Evolutionary conservation across 257 asterid species (phyloP), one percentile per base, ranked within the genome.

Genomic region (Rauvolfia tetraphylla): DNA sequence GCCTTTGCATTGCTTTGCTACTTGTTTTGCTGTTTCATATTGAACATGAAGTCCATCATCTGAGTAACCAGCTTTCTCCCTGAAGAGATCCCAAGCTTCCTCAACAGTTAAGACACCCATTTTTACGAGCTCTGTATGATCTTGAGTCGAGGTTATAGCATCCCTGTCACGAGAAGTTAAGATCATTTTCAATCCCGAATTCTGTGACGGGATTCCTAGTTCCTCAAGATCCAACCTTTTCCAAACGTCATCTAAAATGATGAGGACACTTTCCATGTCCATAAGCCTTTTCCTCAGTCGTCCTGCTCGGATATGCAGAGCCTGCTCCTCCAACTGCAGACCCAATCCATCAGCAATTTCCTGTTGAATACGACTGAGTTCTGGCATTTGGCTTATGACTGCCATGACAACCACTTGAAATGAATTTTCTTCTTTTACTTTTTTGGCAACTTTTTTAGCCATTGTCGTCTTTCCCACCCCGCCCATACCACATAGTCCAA

Each of bases 191-290:
- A 82, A 79, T 0, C 61, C 44, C 61, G 17, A 17, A 11, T 71
- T 67, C 17, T 51, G 57, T 51, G 5, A 14, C 0, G 80, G 72
- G 39, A 79, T 77, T 66, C 85, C 84, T 20, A 84, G 15, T 5
- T 57, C 36, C 68, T 72, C 54, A 4, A 78, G 48, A 3, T 78
- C 31, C 20, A 82, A 29, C 31, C 6, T 3, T 25, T 63, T 44
- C 86, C 86, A 83, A 10, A 80, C 44, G 77, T 82, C 86, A 72
- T 84, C 85, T 0, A 84, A 4, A 13, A 81, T 78, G 22, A 81
- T 14, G n/a, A 81, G 81, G 39, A 20, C 20, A 1, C 62, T 81
- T 10, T 57, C 76, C 0, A 17, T 14, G 1, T 49, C 23, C 56
- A 15, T 49, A 22, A 49, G 56, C 56, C 56, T 49, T 0, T 22